phyloP scores from a whole-genome alignment of 495 filamentous ascomycete species.

The Daldinia bambusicola region DNA sequence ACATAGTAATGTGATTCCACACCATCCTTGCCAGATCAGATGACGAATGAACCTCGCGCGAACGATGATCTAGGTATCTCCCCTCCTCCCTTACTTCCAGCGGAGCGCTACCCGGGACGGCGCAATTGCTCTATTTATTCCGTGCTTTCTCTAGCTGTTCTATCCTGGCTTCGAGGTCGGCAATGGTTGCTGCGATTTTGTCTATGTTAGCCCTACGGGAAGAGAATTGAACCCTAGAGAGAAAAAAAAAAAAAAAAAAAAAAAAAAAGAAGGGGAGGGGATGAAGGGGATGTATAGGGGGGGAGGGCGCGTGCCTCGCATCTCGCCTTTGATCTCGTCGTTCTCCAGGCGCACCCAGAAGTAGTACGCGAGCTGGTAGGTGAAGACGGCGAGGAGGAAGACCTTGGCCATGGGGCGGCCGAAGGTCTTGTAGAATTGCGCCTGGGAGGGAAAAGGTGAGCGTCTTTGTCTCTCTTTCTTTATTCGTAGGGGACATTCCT shows the following conservation, averaged over 20 bases:
- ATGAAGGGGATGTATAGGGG: too few species aligned
- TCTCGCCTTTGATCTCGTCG: constrained; percentile 72
- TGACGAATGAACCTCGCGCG: not conserved
- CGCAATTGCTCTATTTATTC: constrained; percentile 12
- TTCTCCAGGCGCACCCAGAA: constrained; percentile 88
- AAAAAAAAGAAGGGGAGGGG: too few species aligned
- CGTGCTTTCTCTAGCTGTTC: constrained; percentile 45
- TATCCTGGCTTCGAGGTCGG: constrained; percentile 49
- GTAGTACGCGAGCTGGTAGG: constrained; percentile 88
- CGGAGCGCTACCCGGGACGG: too few species aligned
- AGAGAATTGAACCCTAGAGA: too few species aligned
- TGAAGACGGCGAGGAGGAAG: constrained; percentile 85
- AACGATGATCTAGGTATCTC: too few species aligned
- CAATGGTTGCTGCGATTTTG: constrained; percentile 42
- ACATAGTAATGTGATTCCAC: not conserved
- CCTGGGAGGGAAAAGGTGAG: constrained; percentile 53
- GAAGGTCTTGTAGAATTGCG: constrained; percentile 82
- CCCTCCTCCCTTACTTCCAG: too few species aligned
- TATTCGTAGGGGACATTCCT: constrained; percentile 8
- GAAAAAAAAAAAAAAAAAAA: too few species aligned
- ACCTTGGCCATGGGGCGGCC: constrained; percentile 83
- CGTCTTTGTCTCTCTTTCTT: not conserved
- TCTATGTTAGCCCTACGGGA: too few species aligned
- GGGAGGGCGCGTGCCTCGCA: constrained; percentile 53
- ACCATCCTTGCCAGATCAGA: too few species aligned